Conservation (phyloP, 768 basidiomycete species). For the Trametopsis cervina region DNA sequence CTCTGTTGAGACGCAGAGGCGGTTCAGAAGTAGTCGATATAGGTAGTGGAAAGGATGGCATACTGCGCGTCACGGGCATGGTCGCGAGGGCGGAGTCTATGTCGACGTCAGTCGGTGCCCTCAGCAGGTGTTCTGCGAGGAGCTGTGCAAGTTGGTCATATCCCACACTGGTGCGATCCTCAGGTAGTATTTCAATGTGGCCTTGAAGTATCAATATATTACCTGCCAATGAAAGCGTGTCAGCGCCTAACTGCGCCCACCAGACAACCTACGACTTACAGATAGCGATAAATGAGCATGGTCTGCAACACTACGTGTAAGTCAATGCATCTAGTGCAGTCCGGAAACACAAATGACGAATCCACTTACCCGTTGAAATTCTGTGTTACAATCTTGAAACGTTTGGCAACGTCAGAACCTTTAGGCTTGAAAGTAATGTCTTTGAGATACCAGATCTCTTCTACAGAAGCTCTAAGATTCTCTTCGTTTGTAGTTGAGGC, state of each 20-base stretch:
- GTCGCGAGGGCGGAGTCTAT: conserved; percentile 68
- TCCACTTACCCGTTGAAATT: conserved; percentile 72
- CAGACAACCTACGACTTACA: conserved; percentile 37
- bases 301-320: conserved; percentile 35
- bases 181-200: conserved; percentile 66
- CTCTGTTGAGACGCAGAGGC: conserved; percentile 44
- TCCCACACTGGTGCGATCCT: conserved; percentile 59
- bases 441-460: conserved; percentile 78
- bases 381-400: conserved; percentile 67
- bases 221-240: conserved; percentile 35
- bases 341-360: background rate
- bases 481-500: background rate
- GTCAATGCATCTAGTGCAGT: background rate
- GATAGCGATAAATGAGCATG: conserved; percentile 88
- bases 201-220: conserved; percentile 88
- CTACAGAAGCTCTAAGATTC: conserved; percentile 5
- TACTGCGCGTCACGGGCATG: conserved; percentile 50
- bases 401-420: conserved; percentile 18
- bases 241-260: background rate
- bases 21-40: too few species aligned
- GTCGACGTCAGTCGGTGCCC: conserved; percentile 48
- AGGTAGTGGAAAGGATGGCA: too few species aligned
- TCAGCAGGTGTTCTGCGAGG: conserved; percentile 76
- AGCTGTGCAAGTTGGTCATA: conserved; percentile 83
- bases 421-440: conserved; percentile 43